Evolutionary conservation across 2,329 filamentous ascomycete species (phyloP), one percentile per base, ranked within the genome.

Genomic region (Pseudopithomyces maydicus): DNA sequence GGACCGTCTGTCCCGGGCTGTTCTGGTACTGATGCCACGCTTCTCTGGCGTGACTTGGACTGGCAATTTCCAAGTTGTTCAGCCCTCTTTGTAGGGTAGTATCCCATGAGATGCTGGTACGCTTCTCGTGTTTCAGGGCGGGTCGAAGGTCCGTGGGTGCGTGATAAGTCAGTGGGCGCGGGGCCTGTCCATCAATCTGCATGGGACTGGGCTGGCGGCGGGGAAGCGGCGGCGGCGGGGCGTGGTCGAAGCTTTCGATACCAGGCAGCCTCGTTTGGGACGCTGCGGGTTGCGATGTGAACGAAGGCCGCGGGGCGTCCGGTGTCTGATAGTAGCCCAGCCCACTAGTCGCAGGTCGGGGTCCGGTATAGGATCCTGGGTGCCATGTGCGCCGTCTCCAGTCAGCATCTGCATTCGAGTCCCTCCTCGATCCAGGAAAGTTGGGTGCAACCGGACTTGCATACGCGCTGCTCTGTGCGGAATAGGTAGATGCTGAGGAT

Each of bases 321-420:
- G 90, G 87, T 5, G 87, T 91, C 59, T 90, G 86, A 38, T 91
- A 90, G 61, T 91, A 90, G 66, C 86, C 90, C 52, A 96, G 75
- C 15, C 89, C 85, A 75, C 90, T 93, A 14, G 88, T 90, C 15
- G 85, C 84, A 47, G 88, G 86, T 32, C 87, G 80, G 57, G 83
- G 82, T 59, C 76, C 76, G 15, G 85, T 83, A 57, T 82, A 80
- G 11, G 87, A 90, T 59, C 92, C 90, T 0, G 92, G 91, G 75
- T 97, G 93, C 93, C 93, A 97, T 2, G 93, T 97, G 52, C 92
- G 85, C 59, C 93, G 83, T 62, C 92, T 87, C 85, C 88, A 91
- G 54, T 91, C 90, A 41, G 92, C 88, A 61, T 96, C 92, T 19
- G 83, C 85, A 8, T 83, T 80, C 0, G 90, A 90, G 39, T 92